Evolutionary conservation across 139 green algal genomes (phyloP).

Genomic region (Tetradesmus obliquus): DNA sequence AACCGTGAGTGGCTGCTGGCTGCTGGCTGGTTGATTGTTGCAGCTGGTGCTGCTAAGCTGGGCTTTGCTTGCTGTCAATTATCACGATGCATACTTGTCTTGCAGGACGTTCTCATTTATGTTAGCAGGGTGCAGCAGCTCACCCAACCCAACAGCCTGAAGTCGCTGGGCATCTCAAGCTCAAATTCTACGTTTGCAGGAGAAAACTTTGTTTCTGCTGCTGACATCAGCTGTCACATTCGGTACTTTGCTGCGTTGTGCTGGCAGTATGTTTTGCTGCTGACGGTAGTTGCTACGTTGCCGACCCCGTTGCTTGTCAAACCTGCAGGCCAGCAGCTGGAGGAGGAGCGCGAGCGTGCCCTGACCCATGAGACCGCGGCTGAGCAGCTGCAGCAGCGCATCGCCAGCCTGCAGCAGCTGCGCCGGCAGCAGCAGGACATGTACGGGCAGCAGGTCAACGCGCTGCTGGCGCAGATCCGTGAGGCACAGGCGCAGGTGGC

Average conservation of each 20-base stretch:
- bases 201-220: too few species aligned
- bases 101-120: too few species aligned
- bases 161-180: too few species aligned
- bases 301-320: neutral
- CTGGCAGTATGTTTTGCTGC: too few species aligned
- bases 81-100: too few species aligned
- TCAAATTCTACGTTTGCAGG: too few species aligned
- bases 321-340: slow-evolving; percentile 28
- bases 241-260: too few species aligned
- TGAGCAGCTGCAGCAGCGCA: slow-evolving; percentile 25
- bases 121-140: too few species aligned
- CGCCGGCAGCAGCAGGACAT: neutral
- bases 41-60: neutral
- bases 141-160: too few species aligned
- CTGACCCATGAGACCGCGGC: neutral
- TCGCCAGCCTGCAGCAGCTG: slow-evolving; percentile 27
- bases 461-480: slow-evolving; percentile 20
- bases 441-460: slow-evolving; percentile 11
- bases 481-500: slow-evolving; percentile 24
- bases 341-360: slow-evolving; percentile 18
- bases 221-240: too few species aligned
- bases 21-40: neutral
- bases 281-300: neutral
- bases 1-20: neutral
- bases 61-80: neutral